Percentiles rank a stretch among this genome's conserved stretches.
phyloP scores from a whole-genome alignment of 1,139 yeast genomes.

The Kazachstania sp. region DNA sequence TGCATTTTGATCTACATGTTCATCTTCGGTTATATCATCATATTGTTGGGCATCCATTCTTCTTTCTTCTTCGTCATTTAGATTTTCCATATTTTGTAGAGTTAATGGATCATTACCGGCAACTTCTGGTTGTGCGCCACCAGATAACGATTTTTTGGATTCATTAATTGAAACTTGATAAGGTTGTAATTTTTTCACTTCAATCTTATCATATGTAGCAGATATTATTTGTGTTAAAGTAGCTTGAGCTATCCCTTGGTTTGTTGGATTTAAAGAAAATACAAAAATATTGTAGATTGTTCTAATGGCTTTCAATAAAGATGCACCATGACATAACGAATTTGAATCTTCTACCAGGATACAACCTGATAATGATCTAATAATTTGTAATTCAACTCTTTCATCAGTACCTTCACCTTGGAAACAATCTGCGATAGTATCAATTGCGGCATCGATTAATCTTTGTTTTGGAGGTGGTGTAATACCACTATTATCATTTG shows the following conservation, averaged over 20 bases:
- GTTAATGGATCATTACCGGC: constrained; percentile 37
- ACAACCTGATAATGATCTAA: constrained; percentile 84
- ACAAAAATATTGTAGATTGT: constrained; percentile 90
- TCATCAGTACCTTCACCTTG: constrained; percentile 90
- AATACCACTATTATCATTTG: constrained; percentile 33
- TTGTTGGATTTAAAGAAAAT: constrained; percentile 67
- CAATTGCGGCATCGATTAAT: constrained; percentile 76
- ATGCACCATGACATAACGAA: constrained; percentile 85
- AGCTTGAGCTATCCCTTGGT: constrained; percentile 94
- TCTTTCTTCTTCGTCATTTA: constrained; percentile 47
- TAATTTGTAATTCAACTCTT: constrained; percentile 81
- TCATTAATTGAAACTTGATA: constrained; percentile 3
- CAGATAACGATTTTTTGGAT: constrained; percentile 1
- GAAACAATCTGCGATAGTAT: constrained; percentile 76
- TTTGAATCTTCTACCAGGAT: constrained; percentile 54
- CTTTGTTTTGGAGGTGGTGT: constrained; percentile 49
- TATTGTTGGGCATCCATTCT: constrained; percentile 39
- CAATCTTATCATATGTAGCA: constrained; percentile 72
- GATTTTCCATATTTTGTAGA: constrained; percentile 46
- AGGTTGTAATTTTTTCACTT: constrained; percentile 10
- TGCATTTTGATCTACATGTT: constrained; percentile 29
- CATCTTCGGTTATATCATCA: constrained; percentile 7
- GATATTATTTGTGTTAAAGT: constrained; percentile 85
- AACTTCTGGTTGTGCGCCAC: background rate
- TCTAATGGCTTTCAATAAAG: constrained; percentile 80